Evolutionary conservation across 2,329 filamentous ascomycete species (phyloP), one percentile per base, ranked within the genome.

Genomic region (Monilinia fructigena): DNA sequence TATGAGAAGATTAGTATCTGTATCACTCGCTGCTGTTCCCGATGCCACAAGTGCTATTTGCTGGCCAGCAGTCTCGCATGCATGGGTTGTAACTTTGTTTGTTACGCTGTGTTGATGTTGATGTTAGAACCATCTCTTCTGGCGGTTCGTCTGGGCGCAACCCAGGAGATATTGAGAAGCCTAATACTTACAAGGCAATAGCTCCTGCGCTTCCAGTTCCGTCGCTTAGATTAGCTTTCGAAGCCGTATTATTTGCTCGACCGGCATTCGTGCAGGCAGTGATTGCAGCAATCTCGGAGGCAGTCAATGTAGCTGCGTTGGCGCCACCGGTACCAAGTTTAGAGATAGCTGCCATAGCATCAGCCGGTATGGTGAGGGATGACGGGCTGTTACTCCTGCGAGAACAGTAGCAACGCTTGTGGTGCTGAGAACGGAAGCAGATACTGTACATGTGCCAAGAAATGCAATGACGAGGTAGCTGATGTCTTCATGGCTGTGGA

Each of bases 351-450:
- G 67, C 70, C 70, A 71, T 70, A 23, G 70, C 70, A n/a, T 56
- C 70, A 2, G 67, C 68, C 3, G 70, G 61, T 28, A 72, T 70
- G 26, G 70, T 71, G 31, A 73, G 68, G 4, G 63, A 56, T 7
- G 60, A 66, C 61, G 66, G 20, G 68, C 55, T 40, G 60, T 69
- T 14, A 55, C 68, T 18, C 70, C 68, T 5, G 69, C 65, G 31
- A 72, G 69, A 35, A 73, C 71, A 20, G 69, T 71, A 18, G 67
- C 68, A 14, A 71, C 69, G 26, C 72, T 72, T 28, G 65, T 71
- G 3, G 70, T 69, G 60, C 67, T 67, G 11, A 70, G 63, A 18
- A 71, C 68, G 1, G 68, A 71, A 64, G 70, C 68, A n/a, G 65
- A 61, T 20, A 64, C 56, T 20, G 65, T 23, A 23, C 23, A 23